phyloP scores from a whole-genome alignment of 139 green algal genomes.

The Chlamydomonas sp. region DNA sequence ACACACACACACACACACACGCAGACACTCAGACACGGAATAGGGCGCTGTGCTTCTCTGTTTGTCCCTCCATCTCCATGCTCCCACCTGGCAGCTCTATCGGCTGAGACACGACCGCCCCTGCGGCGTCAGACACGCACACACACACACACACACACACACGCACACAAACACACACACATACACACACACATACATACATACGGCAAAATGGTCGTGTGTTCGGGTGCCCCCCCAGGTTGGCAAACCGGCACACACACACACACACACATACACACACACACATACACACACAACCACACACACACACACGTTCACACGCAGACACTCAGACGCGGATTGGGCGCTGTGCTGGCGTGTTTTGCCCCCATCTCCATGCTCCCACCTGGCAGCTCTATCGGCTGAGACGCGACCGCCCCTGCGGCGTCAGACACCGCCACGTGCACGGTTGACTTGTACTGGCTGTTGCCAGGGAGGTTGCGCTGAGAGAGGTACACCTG shows the following conservation, averaged over 20 bases:
- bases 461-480: constrained; percentile 12
- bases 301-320: no score
- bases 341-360: neutral
- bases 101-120: constrained; percentile 2
- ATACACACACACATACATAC: no score
- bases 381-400: neutral
- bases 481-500: constrained; percentile 11
- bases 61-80: neutral
- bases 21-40: no score
- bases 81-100: neutral
- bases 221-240: no score
- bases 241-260: no score
- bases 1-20: no score
- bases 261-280: no score
- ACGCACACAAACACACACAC: no score
- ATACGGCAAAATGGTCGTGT: no score
- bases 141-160: no score
- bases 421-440: neutral
- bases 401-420: neutral
- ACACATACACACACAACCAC: no score
- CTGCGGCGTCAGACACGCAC: neutral
- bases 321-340: no score
- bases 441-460: constrained; percentile 5
- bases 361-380: neutral
- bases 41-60: neutral